Evolutionary conservation across 768 basidiomycete species (phyloP).

Genomic region (Lentinus tigrinus): DNA sequence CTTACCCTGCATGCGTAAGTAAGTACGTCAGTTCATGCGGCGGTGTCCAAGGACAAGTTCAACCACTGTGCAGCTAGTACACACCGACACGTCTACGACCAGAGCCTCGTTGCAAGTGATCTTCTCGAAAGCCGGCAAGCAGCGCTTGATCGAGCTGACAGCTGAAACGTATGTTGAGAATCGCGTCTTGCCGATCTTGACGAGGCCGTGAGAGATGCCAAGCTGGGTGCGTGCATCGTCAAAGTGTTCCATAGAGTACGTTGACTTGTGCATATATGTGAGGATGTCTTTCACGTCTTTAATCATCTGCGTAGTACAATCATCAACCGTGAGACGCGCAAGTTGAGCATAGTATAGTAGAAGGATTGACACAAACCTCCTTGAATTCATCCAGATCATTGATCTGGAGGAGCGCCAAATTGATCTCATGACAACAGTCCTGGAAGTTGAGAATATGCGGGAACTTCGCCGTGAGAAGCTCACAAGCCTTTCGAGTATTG

Average conservation of each 20-base stretch:
- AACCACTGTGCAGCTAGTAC: too few relatives aligned
- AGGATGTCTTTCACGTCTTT: neutral
- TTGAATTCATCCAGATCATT: neutral
- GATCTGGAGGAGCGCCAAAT: neutral
- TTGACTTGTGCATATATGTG: neutral
- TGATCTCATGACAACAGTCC: neutral
- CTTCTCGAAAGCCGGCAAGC: slow-evolving; percentile 21
- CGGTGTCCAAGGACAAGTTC: too few relatives aligned
- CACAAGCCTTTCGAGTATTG: slow-evolving; percentile 18
- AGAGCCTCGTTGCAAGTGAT: too few relatives aligned
- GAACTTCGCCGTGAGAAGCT: slow-evolving; percentile 2
- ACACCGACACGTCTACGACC: too few relatives aligned
- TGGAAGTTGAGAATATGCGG: slow-evolving; percentile 13
- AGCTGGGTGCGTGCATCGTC: neutral
- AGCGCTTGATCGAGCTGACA: slow-evolving; percentile 8
- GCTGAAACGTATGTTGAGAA: slow-evolving; percentile 25
- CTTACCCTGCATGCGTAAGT: too few relatives aligned
- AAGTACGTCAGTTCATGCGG: too few relatives aligned
- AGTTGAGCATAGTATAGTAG: too few relatives aligned
- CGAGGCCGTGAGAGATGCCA: slow-evolving; percentile 8
- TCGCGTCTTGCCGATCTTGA: slow-evolving; percentile 23
- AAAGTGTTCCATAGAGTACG: neutral
- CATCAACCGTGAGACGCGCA: too few relatives aligned
- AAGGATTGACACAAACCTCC: neutral
- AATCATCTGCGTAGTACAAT: neutral